Percentiles rank a stretch among this genome's conserved stretches.
phyloP scores from a whole-genome alignment of 257 asterid genomes.

The Nicotiana tomentosiformis region DNA sequence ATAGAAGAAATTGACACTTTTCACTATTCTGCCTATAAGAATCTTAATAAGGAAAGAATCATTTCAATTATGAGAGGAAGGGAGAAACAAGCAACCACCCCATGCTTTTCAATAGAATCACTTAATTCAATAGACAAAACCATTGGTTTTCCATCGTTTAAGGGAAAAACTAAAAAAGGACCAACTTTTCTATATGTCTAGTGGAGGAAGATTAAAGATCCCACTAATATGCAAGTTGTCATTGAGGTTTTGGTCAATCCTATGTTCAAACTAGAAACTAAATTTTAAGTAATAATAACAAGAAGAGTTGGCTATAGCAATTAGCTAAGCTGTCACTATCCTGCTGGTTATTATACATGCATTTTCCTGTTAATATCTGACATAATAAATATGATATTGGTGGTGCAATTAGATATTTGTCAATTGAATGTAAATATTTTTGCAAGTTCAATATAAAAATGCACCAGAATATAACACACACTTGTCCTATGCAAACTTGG shows the following conservation, averaged over 20 bases:
- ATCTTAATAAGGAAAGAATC: slow-evolving; percentile 25
- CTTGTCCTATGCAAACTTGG: too few relatives aligned
- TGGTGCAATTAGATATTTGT: background rate
- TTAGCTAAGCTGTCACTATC: background rate
- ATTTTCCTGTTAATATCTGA: background rate
- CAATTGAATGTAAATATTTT: too few relatives aligned
- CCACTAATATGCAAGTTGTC: slow-evolving; percentile 23
- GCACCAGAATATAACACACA: too few relatives aligned
- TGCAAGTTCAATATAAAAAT: too few relatives aligned
- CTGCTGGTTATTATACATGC: background rate
- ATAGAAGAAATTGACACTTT: slow-evolving; percentile 30
- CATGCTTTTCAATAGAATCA: slow-evolving; percentile 19
- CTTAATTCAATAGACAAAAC: slow-evolving; percentile 13
- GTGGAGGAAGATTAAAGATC: slow-evolving; percentile 42
- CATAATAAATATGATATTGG: background rate
- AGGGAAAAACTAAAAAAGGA: slow-evolving; percentile 3
- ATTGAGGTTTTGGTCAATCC: background rate
- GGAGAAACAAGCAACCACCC: slow-evolving; percentile 30
- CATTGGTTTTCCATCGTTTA: slow-evolving; percentile 29
- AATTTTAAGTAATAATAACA: background rate
- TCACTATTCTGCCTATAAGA: slow-evolving; percentile 34
- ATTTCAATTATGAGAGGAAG: slow-evolving; percentile 29
- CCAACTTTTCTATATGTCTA: slow-evolving; percentile 17
- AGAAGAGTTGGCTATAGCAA: background rate
- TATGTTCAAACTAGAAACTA: background rate